Base-by-base conservation (phyloP, 805 yeast species). In the Hanseniaspora lindneri region DNA sequence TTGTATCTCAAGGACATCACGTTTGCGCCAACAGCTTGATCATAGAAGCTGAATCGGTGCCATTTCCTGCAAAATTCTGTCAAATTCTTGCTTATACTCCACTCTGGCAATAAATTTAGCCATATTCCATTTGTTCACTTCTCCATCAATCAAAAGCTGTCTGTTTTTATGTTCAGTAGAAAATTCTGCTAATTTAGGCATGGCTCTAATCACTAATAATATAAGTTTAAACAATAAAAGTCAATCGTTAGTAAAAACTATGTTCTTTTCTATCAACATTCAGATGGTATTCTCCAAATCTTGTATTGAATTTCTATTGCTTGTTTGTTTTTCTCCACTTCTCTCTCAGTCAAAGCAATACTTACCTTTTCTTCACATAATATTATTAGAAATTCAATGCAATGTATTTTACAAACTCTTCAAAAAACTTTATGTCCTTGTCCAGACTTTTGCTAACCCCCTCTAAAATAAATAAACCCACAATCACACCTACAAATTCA, bases 361-460 rank as follows among this genome's bases (percentile, higher is more conserved):
- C 20, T 33, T 30, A 30, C 32, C 34, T n/a, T 11, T 23, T 19
- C 19, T 17, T 11, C 10, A 9, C 21, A 30, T 30, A 9, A n/a
- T 6, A 41, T 11, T 13, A 41, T 28, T 23, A 44, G 25, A 24
- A 33, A 41, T 35, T 36, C 23, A 41, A 17, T 39, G 37, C 30
- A n/a, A 36, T 14, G 36, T 30, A 41, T 35, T 41, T 29, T 80
- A 83, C 92, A 73, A 77, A 83, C 92, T 94, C 83, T 74, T 94
- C 94, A 73, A 92, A 89, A 44, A 92, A 73, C 66, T 92, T 98
- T 58, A 92, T 70, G 37, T 86, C 79, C 1, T 97, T 96, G 63
- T 92, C 95, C 49, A 92, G 70, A 63, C 83, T 95, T 60, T 97
- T 73, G 19, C 98, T 97, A 47, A 92, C 83, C 10, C 99, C 99